Conservation (phyloP, 345 rosid species). For the Camelina hispida region DNA sequence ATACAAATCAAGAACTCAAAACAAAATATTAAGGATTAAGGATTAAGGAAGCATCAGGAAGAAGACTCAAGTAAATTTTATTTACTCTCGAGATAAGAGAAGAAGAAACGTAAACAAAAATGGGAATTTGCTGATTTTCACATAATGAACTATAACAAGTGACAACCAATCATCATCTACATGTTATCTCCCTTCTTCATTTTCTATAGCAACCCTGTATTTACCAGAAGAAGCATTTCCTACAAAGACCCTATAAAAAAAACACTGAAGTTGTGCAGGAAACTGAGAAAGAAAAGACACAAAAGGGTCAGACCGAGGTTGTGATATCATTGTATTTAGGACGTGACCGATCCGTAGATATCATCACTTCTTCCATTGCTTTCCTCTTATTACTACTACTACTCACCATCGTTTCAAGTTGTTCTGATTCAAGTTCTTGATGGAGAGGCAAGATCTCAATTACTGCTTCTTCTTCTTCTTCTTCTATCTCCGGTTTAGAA, state of each 20-base stretch:
- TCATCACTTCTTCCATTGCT: conserved; percentile 45
- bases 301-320: conserved; percentile 34
- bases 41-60: too few species aligned
- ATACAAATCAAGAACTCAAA: not conserved
- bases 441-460: conserved; percentile 32
- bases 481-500: conserved; percentile 21
- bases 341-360: conserved; percentile 36
- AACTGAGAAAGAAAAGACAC: not conserved
- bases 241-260: conserved; percentile 30
- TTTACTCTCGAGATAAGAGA: not conserved
- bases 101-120: conserved; percentile 20
- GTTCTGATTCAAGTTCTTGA: conserved; percentile 19
- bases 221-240: conserved; percentile 35
- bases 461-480: conserved; percentile 23
- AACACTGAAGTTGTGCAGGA: not conserved
- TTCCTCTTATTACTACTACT: conserved; percentile 49
- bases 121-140: conserved; percentile 16
- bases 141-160: conserved; percentile 12
- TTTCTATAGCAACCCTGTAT: conserved; percentile 24
- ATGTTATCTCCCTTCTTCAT: conserved; percentile 21
- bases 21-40: not conserved
- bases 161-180: conserved; percentile 19
- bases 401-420: conserved; percentile 28
- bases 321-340: conserved; percentile 42
- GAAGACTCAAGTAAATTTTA: conserved; percentile 5